Base-by-base conservation (phyloP, 257 asterid genomes). In the Avicennia marina region DNA sequence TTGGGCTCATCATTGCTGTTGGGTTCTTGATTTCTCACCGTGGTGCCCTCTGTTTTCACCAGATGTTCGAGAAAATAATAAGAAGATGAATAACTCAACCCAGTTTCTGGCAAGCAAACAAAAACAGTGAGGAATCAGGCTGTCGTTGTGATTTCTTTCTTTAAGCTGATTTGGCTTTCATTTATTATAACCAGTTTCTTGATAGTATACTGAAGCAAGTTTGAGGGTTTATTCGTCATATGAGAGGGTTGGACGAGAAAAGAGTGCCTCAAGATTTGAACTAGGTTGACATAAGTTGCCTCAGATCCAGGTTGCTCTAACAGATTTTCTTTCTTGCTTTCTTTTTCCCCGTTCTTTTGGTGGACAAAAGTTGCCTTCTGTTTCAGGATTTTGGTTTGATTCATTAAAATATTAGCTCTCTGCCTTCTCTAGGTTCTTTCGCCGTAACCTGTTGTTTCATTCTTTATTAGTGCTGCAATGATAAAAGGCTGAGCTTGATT, bases 301-400 rank as follows among this genome's bases (percentile, higher is more conserved):
- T 87, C 86, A 81, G 96, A 88, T 90, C 95, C 91, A 74, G 86
- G 96, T 84, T 64, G 83, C 79, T 74, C 36, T n/a, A 32, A 18
- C 69, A 69, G 55, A 32, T n/a, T 77, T 73, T 60, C 62, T n/a
- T n/a, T n/a, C n/a, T n/a, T n/a, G n/a, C n/a, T n/a, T n/a, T n/a
- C n/a, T n/a, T n/a, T n/a, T n/a, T n/a, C n/a, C n/a, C n/a, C n/a
- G n/a, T n/a, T n/a, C n/a, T n/a, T 48, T 62, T 75, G 68, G 73
- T 70, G 56, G 68, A 70, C 63, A 49, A 60, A 46, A 32, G 62
- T 62, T 64, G 70, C 12, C 31, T 66, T 57, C 74, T 70, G 69
- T 65, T 72, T 85, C 95, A 86, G 76, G 62, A 65, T 65, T 79
- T 76, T 48, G 95, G 54, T 81, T 96, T 90, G 98, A 87, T 76